phyloP scores from a whole-genome alignment of 2,329 filamentous ascomycete species.

The Diaporthe sp. region DNA sequence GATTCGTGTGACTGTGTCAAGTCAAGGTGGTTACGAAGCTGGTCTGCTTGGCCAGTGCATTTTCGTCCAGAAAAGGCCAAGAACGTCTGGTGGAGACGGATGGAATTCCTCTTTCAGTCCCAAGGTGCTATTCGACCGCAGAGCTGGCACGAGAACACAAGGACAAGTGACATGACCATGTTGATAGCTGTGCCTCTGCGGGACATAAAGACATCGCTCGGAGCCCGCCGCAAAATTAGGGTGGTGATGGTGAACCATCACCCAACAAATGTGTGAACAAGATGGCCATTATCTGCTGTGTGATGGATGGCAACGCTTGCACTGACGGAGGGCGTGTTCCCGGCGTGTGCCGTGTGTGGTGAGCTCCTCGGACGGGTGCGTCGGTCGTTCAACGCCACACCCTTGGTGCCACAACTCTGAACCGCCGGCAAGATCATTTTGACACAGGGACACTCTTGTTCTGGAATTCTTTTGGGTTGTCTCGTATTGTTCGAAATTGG shows the following conservation, averaged over 20 bases:
- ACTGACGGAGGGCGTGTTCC: conserved; percentile 8
- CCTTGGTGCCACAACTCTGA: not conserved
- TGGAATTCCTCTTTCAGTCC: not conserved
- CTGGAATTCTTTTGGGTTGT: not conserved
- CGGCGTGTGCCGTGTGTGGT: conserved; percentile 2
- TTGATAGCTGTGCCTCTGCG: not conserved
- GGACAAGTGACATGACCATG: not conserved
- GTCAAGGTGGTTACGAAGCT: not conserved
- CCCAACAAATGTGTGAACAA: too few species aligned
- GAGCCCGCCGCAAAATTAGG: not conserved
- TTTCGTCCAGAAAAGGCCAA: not conserved
- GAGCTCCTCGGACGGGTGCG: not conserved
- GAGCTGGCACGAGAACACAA: not conserved
- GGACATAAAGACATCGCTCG: not conserved
- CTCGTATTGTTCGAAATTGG: not conserved
- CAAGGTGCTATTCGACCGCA: not conserved
- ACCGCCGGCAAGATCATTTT: not conserved
- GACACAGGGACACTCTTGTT: not conserved
- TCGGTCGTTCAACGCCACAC: not conserved
- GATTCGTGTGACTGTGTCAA: conserved; percentile 1
- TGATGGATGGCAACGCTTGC: conserved; percentile 6
- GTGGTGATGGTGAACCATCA: not conserved
- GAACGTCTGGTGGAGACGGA: not conserved
- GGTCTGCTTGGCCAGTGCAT: not conserved
- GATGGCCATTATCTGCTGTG: not conserved